These are phyloP conservation scores for Fraxinus paxiana DNA, from an alignment of 305 asterid species.

Conservation along the genomic window DNA sequence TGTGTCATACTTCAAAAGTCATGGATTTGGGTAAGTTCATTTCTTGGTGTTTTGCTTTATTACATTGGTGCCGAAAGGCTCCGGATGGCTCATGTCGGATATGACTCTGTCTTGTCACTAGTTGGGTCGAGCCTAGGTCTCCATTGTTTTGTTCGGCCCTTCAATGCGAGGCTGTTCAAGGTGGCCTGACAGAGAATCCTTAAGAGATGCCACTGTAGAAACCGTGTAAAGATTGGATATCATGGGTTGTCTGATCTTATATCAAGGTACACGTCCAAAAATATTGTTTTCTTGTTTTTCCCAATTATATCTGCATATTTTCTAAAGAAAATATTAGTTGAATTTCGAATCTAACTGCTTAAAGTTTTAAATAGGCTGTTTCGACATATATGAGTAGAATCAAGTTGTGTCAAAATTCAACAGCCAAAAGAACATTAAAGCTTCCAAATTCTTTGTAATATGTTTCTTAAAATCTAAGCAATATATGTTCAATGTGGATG, in stretches of 20 bases:
- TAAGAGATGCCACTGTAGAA: constrained; percentile 50
- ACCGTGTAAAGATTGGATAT: constrained; percentile 39
- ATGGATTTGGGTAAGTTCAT: constrained; percentile 33
- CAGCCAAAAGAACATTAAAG: constrained; percentile 41
- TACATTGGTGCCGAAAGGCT: not conserved
- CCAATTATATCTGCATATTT: not conserved
- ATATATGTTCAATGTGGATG: not conserved
- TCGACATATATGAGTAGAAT: not conserved
- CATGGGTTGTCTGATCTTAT: constrained; percentile 33
- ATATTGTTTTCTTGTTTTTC: not conserved
- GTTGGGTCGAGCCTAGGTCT: not conserved
- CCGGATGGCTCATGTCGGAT: not conserved
- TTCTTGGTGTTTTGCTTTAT: not conserved
- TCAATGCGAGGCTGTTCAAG: not conserved
- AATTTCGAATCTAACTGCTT: no score
- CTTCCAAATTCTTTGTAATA: constrained; percentile 52
- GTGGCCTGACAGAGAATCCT: constrained; percentile 11
- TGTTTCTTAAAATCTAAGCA: constrained; percentile 30
- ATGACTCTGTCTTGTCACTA: not conserved
- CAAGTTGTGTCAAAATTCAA: constrained; percentile 18
- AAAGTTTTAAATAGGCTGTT: not conserved
- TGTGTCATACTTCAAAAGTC: constrained; percentile 38
- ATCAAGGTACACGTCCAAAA: not conserved
- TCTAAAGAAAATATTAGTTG: not conserved
- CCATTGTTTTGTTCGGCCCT: not conserved